phyloP scores from a whole-genome alignment of 371 early-diverging fungal genomes.

The Coemansia sp. region DNA sequence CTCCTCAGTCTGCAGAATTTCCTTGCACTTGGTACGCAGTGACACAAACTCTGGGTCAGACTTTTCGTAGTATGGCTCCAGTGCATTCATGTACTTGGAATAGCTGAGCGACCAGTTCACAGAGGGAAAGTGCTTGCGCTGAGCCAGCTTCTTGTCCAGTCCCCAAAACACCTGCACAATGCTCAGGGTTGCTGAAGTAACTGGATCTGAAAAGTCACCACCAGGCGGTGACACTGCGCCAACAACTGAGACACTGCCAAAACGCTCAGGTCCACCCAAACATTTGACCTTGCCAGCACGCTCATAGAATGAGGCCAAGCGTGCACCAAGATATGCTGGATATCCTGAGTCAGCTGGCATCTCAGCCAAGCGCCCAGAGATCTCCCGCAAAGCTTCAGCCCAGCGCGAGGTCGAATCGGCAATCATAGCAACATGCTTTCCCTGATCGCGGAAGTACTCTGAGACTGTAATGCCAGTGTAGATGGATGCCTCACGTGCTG shows the following conservation, averaged over 20 bases:
- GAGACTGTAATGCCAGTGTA: constrained; percentile 99
- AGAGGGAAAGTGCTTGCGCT: constrained; percentile 99
- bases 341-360: constrained; percentile 99
- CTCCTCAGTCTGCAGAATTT: constrained; percentile 99
- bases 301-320: constrained; percentile 99
- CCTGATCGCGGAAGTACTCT: constrained; percentile 99
- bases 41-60: constrained; percentile 91
- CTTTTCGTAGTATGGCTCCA: constrained; percentile 95
- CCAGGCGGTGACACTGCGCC: constrained; percentile 99
- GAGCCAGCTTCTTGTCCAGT: constrained; percentile 99
- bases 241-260: constrained; percentile 98
- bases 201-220: constrained; percentile 99
- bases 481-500: constrained; percentile 99
- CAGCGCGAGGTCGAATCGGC: constrained; percentile 99
- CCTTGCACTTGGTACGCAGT: constrained; percentile 92
- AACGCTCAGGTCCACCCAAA: constrained; percentile 92
- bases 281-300: constrained; percentile 98
- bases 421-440: constrained; percentile 99
- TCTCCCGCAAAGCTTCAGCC: constrained; percentile 99
- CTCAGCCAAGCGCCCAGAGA: constrained; percentile 99
- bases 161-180: constrained; percentile 99
- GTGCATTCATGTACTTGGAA: constrained; percentile 97
- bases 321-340: constrained; percentile 99
- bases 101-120: constrained; percentile 99
- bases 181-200: constrained; percentile 97